A percentile compares a stretch with the other conserved stretches of the same genome.
These are phyloP conservation scores for Phlebiopsis flavidoalba DNA, from an alignment of 768 basidiomycete species.

Conservation along the genomic window DNA sequence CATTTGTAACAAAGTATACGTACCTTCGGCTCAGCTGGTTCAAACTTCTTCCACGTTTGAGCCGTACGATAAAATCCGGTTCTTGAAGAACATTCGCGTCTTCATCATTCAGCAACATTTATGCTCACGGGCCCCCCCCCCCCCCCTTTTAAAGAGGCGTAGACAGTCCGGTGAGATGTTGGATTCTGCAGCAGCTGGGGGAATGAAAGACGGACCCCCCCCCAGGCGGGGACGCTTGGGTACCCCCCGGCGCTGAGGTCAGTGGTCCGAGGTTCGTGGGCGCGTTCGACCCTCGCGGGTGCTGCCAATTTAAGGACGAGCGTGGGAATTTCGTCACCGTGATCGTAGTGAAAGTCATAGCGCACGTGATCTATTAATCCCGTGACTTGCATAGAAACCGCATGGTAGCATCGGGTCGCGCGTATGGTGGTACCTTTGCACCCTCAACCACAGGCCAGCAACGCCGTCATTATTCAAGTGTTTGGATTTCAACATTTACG, in stretches of 20 bases:
- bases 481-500: no score
- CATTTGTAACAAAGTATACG: conserved; percentile 14
- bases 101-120: conserved; percentile 35
- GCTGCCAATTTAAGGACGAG: conserved; percentile 10
- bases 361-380: background rate
- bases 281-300: conserved; percentile 33
- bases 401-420: no score
- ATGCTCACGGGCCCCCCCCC: conserved; percentile 5
- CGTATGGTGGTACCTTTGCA: no score
- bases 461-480: background rate
- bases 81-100: conserved; percentile 71
- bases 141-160: conserved; percentile 5
- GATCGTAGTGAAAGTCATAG: conserved; percentile 21
- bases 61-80: conserved; percentile 51
- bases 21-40: conserved; percentile 55
- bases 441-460: background rate
- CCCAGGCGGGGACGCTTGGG: conserved; percentile 6
- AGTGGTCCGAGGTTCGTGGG: conserved; percentile 23
- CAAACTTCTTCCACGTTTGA: conserved; percentile 55
- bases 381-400: background rate
- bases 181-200: conserved; percentile 13
- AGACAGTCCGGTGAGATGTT: conserved; percentile 8
- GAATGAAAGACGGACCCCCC: no score
- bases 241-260: conserved; percentile 39
- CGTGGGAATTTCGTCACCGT: conserved; percentile 11